These are phyloP conservation scores for Mycena indigotica DNA, from an alignment of 768 basidiomycete species.

Conservation along the genomic window DNA sequence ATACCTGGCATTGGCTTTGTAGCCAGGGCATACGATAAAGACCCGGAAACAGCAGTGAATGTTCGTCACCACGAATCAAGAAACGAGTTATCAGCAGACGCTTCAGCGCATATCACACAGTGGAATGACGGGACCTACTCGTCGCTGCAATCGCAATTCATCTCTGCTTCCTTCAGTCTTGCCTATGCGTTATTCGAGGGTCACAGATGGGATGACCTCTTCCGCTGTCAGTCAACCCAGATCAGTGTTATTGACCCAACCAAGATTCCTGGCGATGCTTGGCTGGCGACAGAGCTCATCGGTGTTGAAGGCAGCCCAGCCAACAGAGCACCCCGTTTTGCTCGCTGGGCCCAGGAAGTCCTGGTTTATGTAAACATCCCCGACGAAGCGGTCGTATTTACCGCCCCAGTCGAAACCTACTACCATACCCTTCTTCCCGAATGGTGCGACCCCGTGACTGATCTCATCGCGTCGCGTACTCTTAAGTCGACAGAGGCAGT, in stretches of 20 bases:
- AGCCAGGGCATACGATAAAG: neutral
- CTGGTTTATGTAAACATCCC: neutral
- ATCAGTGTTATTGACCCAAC: slow-evolving; percentile 10
- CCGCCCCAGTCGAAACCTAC: neutral
- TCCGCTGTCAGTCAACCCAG: slow-evolving; percentile 12
- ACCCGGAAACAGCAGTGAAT: neutral
- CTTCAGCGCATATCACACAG: slow-evolving; percentile 1
- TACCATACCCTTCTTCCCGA: slow-evolving; percentile 1
- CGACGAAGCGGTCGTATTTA: neutral
- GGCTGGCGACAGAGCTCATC: slow-evolving; percentile 4
- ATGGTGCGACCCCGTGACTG: slow-evolving; percentile 1
- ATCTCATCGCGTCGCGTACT: neutral
- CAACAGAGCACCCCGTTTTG: neutral
- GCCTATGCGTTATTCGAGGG: slow-evolving; percentile 1
- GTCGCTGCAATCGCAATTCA: neutral
- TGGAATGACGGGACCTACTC: neutral
- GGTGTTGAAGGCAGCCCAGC: neutral
- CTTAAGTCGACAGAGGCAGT: neutral
- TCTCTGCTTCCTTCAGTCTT: slow-evolving; percentile 1
- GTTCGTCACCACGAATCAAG: neutral
- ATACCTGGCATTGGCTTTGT: neutral
- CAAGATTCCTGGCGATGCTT: neutral
- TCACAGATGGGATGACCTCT: slow-evolving; percentile 20
- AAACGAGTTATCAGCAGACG: neutral
- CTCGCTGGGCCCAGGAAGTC: slow-evolving; percentile 3